Conservation (phyloP, 2,329 filamentous ascomycete species). For the Grosmannia clavigera region DNA sequence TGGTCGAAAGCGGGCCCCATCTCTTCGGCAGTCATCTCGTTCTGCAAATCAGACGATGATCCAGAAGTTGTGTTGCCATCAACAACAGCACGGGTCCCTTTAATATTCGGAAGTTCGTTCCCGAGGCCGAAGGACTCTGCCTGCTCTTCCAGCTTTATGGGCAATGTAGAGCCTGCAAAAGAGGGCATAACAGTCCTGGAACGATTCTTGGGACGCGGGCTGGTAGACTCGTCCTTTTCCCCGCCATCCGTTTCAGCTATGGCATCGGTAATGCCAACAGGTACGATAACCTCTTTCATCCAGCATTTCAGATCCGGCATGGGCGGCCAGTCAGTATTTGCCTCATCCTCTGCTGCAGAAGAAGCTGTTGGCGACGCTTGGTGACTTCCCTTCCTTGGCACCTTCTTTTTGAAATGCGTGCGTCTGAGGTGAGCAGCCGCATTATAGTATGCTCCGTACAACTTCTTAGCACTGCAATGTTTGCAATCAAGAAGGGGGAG, state of each 20-base stretch:
- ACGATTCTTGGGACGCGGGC: too few species aligned
- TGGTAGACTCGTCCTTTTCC: background rate
- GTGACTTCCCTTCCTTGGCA: constrained; percentile 18
- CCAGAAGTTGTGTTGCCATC: background rate
- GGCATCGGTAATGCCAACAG: background rate
- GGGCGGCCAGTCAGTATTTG: constrained; percentile 42
- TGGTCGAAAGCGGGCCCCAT: background rate
- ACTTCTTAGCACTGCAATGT: constrained; percentile 62
- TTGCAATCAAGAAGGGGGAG: constrained; percentile 70
- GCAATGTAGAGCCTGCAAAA: background rate
- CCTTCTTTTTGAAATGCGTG: constrained; percentile 68
- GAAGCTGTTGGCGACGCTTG: background rate
- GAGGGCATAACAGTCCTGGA: background rate
- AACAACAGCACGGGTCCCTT: background rate
- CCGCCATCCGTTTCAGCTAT: background rate
- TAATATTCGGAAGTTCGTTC: background rate
- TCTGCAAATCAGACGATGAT: background rate
- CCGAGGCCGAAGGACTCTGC: background rate
- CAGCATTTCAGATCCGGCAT: constrained; percentile 25
- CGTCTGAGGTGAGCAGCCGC: constrained; percentile 81
- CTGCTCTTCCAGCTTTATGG: background rate
- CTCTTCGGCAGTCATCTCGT: background rate
- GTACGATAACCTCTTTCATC: background rate
- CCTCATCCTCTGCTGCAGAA: constrained; percentile 17
- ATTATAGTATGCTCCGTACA: constrained; percentile 88